Percentiles rank a stretch among this genome's conserved stretches.
Conservation (phyloP, 352 stramenopile species). For the Phytophthora chlamydospora region DNA sequence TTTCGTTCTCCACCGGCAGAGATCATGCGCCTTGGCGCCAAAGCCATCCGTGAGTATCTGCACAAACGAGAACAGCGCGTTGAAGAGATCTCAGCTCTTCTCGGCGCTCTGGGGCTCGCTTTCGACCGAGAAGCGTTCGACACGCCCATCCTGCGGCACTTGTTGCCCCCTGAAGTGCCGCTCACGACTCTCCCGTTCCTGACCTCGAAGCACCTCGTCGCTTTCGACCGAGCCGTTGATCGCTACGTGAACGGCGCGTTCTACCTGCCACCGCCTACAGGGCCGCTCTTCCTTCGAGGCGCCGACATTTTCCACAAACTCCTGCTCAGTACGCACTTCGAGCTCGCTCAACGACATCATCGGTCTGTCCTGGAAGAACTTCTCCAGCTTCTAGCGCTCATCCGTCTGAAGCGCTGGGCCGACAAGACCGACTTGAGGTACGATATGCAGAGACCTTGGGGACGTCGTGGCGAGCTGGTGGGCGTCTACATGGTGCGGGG, state of each 20-base stretch:
- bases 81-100: slow-evolving; percentile 50
- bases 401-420: slow-evolving; percentile 69
- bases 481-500: slow-evolving; percentile 57
- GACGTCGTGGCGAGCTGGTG: slow-evolving; percentile 50
- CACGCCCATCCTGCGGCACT: slow-evolving; percentile 37
- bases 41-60: slow-evolving; percentile 57
- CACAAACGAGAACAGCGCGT: slow-evolving; percentile 66
- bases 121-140: slow-evolving; percentile 54
- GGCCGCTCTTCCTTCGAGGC: slow-evolving; percentile 40
- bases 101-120: slow-evolving; percentile 40
- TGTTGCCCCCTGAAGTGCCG: slow-evolving; percentile 30
- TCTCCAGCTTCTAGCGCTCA: slow-evolving; percentile 53
- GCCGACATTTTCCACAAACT: slow-evolving; percentile 65
- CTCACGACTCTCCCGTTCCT: slow-evolving; percentile 53
- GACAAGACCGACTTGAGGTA: slow-evolving; percentile 81
- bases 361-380: slow-evolving; percentile 59
- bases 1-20: slow-evolving; percentile 70
- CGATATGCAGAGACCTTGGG: slow-evolving; percentile 73
- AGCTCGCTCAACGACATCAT: slow-evolving; percentile 56
- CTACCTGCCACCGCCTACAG: slow-evolving; percentile 49
- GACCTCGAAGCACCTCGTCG: slow-evolving; percentile 44
- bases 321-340: slow-evolving; percentile 59
- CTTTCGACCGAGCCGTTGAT: slow-evolving; percentile 61
- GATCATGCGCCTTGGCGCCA: slow-evolving; percentile 63
- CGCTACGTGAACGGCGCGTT: slow-evolving; percentile 76